Evolutionary conservation across 768 basidiomycete species (phyloP).

Genomic region (Cystofilobasidium capitatum): DNA sequence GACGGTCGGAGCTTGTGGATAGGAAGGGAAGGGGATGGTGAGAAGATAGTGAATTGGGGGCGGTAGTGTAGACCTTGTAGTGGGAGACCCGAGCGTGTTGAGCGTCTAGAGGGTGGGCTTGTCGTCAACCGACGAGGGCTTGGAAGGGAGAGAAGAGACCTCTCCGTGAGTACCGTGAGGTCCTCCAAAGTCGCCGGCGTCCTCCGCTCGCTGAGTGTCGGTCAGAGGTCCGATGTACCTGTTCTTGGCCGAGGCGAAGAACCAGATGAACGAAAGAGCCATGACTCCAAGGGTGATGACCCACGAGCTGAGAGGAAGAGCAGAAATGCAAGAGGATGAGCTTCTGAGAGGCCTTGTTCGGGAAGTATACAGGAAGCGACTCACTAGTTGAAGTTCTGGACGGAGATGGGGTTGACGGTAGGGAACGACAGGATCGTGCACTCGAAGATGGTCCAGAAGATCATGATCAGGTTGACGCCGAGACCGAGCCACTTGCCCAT

Average conservation of each 20-base stretch:
- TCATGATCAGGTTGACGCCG: slow-evolving; percentile 55
- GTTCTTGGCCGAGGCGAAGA: slow-evolving; percentile 26
- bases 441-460: slow-evolving; percentile 37
- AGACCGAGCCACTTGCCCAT: slow-evolving; percentile 55
- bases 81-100: neutral
- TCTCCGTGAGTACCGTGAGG: neutral
- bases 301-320: slow-evolving; percentile 10
- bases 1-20: too few species aligned
- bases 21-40: neutral
- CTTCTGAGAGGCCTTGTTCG: neutral
- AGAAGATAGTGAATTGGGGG: neutral
- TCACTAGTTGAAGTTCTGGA: slow-evolving; percentile 11
- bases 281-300: slow-evolving; percentile 41
- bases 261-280: slow-evolving; percentile 36
- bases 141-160: neutral
- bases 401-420: neutral
- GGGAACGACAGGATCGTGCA: slow-evolving; percentile 27
- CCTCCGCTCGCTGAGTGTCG: slow-evolving; percentile 14
- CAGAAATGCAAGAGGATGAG: neutral
- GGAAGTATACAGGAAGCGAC: slow-evolving; percentile 29
- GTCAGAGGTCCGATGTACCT: slow-evolving; percentile 30
- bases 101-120: neutral
- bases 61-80: neutral
- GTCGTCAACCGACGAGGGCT: neutral
- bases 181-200: slow-evolving; percentile 9